Evolutionary conservation across 192 early-diverging fungal species (phyloP).

Genomic region (Backusella tarrabulga): DNA sequence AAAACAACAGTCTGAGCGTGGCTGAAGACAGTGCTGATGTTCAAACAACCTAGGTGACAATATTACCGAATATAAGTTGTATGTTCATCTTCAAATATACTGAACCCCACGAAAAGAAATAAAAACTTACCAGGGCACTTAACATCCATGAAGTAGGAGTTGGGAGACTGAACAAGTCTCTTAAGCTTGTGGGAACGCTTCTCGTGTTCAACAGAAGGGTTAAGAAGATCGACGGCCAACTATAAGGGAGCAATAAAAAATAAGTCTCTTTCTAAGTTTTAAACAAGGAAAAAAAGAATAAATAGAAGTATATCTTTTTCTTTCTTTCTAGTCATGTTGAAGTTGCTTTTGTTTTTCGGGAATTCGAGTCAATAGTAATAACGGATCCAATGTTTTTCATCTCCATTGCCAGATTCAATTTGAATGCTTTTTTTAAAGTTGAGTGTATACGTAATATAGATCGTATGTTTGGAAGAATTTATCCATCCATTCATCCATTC

Average conservation of each 20-base stretch:
- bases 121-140: constrained; percentile 74
- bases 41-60: constrained; percentile 61
- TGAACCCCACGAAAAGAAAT: background rate
- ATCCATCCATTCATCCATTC: constrained; percentile 1
- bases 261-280: background rate
- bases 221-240: constrained; percentile 93
- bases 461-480: background rate
- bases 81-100: background rate
- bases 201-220: constrained; percentile 79
- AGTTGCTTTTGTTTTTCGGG: background rate
- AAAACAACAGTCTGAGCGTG: constrained; percentile 99
- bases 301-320: constrained; percentile 2
- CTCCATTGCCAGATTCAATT: background rate
- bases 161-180: constrained; percentile 62
- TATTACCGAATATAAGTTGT: background rate
- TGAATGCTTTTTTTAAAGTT: background rate
- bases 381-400: background rate
- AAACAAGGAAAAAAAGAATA: background rate
- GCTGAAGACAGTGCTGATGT: constrained; percentile 99
- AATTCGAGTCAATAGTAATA: background rate
- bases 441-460: background rate
- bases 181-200: constrained; percentile 65
- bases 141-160: constrained; percentile 99
- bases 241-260: constrained; percentile 22
- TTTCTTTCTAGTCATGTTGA: background rate